Conservation (phyloP, 352 stramenopile genomes). For the Globisporangium apiculatum region DNA sequence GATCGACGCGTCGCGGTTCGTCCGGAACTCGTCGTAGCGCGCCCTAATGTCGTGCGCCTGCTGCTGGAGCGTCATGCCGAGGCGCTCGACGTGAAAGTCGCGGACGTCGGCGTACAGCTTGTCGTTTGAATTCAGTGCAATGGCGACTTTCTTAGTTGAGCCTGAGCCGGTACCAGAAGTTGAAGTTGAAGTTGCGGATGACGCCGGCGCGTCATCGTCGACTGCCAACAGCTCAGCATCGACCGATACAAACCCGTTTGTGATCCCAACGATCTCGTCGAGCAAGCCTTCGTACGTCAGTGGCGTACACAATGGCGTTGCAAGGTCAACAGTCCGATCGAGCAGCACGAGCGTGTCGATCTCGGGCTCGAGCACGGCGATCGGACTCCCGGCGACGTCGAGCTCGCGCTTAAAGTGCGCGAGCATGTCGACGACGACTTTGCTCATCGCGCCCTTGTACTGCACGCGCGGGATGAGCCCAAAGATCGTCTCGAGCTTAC, state of each 20-base stretch:
- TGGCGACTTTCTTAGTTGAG: conserved; percentile 70
- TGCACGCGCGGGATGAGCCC: conserved; percentile 93
- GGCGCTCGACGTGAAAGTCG: conserved; percentile 95
- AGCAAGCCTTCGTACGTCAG: conserved; percentile 97
- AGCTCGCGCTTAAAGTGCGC: conserved; percentile 90
- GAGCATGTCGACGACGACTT: conserved; percentile 91
- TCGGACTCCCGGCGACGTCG: conserved; percentile 68
- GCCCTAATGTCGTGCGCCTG: conserved; percentile 93
- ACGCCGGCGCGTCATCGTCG: conserved; percentile 39
- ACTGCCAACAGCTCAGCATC: conserved; percentile 61
- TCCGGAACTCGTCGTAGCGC: conserved; percentile 92
- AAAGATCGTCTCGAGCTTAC: conserved; percentile 92
- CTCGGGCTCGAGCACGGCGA: conserved; percentile 73
- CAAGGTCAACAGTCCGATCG: conserved; percentile 93
- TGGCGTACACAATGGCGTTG: conserved; percentile 94
- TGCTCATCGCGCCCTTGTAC: conserved; percentile 88
- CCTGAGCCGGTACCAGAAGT: conserved; percentile 14
- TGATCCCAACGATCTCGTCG: conserved; percentile 94
- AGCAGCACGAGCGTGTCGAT: conserved; percentile 94
- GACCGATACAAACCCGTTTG: conserved; percentile 83
- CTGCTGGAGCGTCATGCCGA: conserved; percentile 95
- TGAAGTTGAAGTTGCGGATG: too few species aligned
- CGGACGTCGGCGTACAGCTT: conserved; percentile 94
- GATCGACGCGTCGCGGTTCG: conserved; percentile 94
- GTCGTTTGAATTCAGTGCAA: conserved; percentile 94